Evolutionary conservation across 768 basidiomycete genomes (phyloP), one percentile per base, ranked within the genome.

Genomic region (Coprinopsis strossmayeri): DNA sequence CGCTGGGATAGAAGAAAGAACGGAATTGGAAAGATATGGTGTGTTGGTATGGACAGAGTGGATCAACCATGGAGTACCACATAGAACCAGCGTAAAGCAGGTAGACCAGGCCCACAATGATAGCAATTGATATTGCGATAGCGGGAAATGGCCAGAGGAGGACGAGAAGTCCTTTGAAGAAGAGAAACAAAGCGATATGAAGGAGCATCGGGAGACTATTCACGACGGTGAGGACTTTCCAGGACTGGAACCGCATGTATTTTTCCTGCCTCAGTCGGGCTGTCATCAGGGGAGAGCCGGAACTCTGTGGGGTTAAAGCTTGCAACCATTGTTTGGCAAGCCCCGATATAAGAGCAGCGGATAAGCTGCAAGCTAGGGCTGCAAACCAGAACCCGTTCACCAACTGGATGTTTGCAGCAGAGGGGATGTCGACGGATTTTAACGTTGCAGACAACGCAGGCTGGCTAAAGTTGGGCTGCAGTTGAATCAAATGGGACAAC

Each of bases 381-480:
- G 69, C 64, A 51, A 74, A 73, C 73, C 73, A 74, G 7, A 73
- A 61, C 2, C 72, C 72, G 47, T 73, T 74, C 1, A 73, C 70
- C 63, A 67, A 69, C 23, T 53, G 61, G 17, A 70, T 62, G 28
- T 68, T 60, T 11, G 18, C 24, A 11, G 48, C 34, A 0, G 60
- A 55, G 12, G 63, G 55, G 39, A 48, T 48, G 18, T 45, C 41
- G 10, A 23, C 18, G 21, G 23, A 40, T 28, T 35, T 40, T 17
- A 41, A 9, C 11, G 37, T 28, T 17, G 53, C 34, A 2, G 51
- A 12, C 12, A 38, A 28, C 11, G n/a, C 34, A 13, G 47, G 23
- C 9, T 39, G 25, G n/a, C 9, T 18, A 54, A 15, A 12, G 38
- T 55, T 51, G 51, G 57, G 40, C 41, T 67, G 59, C 5, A 63